Percentiles rank a stretch among this genome's conserved stretches.
phyloP scores from a whole-genome alignment of 148 eudicot genomes.

The Hydrangea macrophylla region DNA sequence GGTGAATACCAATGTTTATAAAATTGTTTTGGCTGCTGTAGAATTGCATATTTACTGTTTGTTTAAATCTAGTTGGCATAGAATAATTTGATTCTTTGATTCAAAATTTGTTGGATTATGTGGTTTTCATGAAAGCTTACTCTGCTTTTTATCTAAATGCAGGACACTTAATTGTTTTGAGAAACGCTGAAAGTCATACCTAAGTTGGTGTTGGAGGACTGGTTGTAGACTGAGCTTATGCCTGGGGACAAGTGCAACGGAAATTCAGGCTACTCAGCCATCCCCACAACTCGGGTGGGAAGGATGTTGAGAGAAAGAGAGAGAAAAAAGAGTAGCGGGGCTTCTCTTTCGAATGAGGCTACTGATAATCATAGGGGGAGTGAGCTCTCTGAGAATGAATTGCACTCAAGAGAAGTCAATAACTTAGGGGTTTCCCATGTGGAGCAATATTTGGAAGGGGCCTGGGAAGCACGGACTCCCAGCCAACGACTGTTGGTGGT shows the following conservation, averaged over 20 bases:
- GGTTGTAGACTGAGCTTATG: constrained; percentile 47
- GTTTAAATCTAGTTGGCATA: background rate
- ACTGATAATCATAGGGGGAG: constrained; percentile 32
- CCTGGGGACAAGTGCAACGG: constrained; percentile 69
- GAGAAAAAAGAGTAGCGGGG: constrained; percentile 45
- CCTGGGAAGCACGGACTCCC: constrained; percentile 38
- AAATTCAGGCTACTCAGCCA: constrained; percentile 25
- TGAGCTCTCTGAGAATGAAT: constrained; percentile 41
- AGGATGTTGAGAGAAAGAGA: constrained; percentile 66
- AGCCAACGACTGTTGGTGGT: constrained; percentile 78
- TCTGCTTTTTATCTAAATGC: constrained; percentile 29
- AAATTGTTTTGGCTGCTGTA: constrained; percentile 7
- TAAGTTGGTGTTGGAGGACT: constrained; percentile 19
- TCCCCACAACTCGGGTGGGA: constrained; percentile 43
- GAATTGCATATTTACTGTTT: constrained; percentile 16
- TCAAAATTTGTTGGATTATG: background rate
- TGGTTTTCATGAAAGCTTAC: background rate
- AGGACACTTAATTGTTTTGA: constrained; percentile 28
- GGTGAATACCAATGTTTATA: constrained; percentile 2
- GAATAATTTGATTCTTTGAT: background rate
- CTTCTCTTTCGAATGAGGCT: constrained; percentile 31
- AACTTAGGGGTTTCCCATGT: constrained; percentile 29
- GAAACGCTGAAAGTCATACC: constrained; percentile 9
- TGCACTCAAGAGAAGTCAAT: constrained; percentile 23
- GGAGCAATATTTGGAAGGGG: constrained; percentile 59